Evolutionary conservation across 2,329 filamentous ascomycete species (phyloP), one percentile per base, ranked within the genome.

Genomic region (Fusarium chaquense): DNA sequence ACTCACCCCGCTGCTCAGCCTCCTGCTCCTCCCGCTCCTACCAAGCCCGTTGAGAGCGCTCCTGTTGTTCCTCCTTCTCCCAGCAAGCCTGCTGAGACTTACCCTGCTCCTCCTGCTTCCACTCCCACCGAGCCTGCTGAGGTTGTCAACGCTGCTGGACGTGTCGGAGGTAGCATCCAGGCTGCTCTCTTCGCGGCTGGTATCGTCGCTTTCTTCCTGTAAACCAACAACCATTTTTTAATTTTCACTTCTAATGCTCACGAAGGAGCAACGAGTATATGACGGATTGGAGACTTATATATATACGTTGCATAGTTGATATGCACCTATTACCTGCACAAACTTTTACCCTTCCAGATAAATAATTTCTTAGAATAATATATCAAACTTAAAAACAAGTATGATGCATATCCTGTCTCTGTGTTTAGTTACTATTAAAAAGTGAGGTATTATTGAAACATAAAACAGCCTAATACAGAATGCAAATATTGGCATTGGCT

Each of bases 171-270:
- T 28, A 57, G 55, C 47, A 9, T 60, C 51, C 32, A 51, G 22
- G 57, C 62, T 13, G 51, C 51, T 43, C 33, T 65, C 52, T 50
- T 68, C 22, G 61, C 24, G 6, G 66, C 55, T 32, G 65, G 65
- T 44, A 60, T 65, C 32, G 60, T 68, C 35, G 66, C 65, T 24
- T 65, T 69, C 41, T 55, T 69, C 26, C 28, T 69, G 65, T 69
- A 69, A 41, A 65, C 58, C 36, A 43, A 28, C 33, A 36, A 11
- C 24, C 4, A 20, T 26, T 51, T 51, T 51, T 12, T 51, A 28
- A 38, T 40, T 51, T 51, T 40, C 33, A 28, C 7, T n/a, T 50
- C 65, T 16, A 40, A 20, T 35, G 49, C 64, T 68, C 64, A 24
- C 0, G n/a, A 28, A 26, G 65, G 59, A 68, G 65, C 53, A 45